A percentile compares a stretch with the other conserved stretches of the same genome.
Conservation (phyloP, 768 basidiomycete genomes). For the Kondoa subrosea region DNA sequence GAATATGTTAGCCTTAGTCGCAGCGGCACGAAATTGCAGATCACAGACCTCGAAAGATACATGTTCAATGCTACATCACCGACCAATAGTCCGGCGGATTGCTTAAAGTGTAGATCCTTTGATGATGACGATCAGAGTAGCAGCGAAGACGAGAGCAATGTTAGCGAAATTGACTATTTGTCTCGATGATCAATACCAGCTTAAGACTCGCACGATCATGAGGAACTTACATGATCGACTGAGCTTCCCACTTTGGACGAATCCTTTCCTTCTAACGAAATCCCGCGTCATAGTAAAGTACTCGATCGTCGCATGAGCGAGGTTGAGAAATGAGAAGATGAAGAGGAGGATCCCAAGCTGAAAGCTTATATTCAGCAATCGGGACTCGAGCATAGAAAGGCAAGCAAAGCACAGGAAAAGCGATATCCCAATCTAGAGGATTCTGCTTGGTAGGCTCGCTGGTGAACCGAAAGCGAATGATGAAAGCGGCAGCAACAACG, state of each 20-base stretch:
- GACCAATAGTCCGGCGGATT: too few species aligned
- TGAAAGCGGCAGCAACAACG: not conserved
- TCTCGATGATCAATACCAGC: not conserved
- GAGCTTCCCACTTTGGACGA: not conserved
- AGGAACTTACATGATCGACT: not conserved
- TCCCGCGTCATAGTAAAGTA: not conserved
- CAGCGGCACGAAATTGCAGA: too few species aligned
- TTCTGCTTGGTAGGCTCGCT: not conserved
- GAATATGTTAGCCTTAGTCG: too few species aligned
- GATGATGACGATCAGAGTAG: too few species aligned
- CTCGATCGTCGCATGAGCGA: not conserved
- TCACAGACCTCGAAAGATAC: too few species aligned
- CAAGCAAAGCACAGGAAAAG: not conserved
- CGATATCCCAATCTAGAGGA: not conserved
- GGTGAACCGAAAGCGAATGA: not conserved
- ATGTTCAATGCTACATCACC: too few species aligned
- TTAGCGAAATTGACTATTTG: not conserved
- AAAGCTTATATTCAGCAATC: not conserved
- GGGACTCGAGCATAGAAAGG: not conserved
- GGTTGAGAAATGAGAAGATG: not conserved
- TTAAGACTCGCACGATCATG: not conserved
- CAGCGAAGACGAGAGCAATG: too few species aligned
- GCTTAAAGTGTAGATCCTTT: too few species aligned
- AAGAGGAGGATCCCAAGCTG: not conserved
- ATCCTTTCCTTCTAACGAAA: not conserved